Evolutionary conservation across 192 early-diverging fungal species (phyloP), one percentile per base, ranked within the genome.

Genomic region (Coemansia sp.): DNA sequence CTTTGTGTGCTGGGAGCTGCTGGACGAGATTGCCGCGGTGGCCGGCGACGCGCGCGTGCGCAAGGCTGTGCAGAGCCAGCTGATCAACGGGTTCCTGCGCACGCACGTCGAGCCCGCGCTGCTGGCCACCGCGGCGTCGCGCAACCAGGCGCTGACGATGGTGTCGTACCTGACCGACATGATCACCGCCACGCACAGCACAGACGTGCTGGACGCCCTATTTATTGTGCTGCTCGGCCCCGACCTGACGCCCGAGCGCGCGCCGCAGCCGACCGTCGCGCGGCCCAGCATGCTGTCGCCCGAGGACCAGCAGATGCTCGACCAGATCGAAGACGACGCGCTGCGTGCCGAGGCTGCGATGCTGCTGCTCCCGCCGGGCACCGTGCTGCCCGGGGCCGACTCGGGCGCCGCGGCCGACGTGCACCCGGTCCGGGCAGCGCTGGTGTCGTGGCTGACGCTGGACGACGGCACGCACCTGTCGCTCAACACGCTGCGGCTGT

Each of bases 401-500:
- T 24, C 43, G 12, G 49, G 33, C 1, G 27, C 33, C 11, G 10
- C 50, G 24, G 10, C 38, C 6, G 42, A 27, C 30, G 5, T 30
- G 43, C 12, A 40, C 33, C 19, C 60, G 50, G 25, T 47, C 30
- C 60, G 69, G 3, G 42, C 62, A 11, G 56, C 63, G 38, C 43
- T 75, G 27, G 82, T 81, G 4, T 51, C 74, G 19, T 74, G 84
- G 64, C 65, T 77, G 61, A 48, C 80, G 18, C 24, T 77, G 4
- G 69, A 77, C 18, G 64, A 71, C 59, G 51, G 70, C 59, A 61
- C 73, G 16, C 67, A 82, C 18, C 56, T 86, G 28, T 62, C 81
- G 10, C 64, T 86, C 46, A 77, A 73, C 61, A 81, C 85, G 8
- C 62, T 86, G 49, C 80, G 82, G 4, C 66, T 86, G 28, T 86